Evolutionary conservation across 345 rosid genomes (phyloP).

Genomic region (Gossypium sturtianum): DNA sequence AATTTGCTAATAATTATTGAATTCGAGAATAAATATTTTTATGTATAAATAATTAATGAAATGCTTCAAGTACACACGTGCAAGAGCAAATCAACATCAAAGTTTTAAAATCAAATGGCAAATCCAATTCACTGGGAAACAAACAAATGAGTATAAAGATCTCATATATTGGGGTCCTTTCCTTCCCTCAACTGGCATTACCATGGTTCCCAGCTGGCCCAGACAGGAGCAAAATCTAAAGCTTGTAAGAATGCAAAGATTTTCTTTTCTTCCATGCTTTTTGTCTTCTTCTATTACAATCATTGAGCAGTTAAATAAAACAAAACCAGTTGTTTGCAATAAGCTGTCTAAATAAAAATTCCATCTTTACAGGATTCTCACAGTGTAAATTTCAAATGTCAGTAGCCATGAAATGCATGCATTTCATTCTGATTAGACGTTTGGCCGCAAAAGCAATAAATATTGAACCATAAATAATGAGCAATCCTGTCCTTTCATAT

Average conservation of each 20-base stretch:
- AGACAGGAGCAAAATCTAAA: neutral
- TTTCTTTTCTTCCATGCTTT: neutral
- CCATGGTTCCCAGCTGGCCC: constrained; percentile 2
- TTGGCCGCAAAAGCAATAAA: neutral
- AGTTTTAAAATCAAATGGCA: neutral
- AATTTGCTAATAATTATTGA: too few species aligned
- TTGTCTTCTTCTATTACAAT: constrained; percentile 4
- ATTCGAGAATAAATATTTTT: too few species aligned
- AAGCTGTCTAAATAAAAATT: neutral
- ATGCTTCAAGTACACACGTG: neutral
- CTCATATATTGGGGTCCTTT: too few species aligned
- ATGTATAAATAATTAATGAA: too few species aligned
- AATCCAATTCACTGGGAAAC: neutral
- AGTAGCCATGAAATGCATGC: neutral
- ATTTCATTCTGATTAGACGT: neutral
- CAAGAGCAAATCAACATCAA: neutral
- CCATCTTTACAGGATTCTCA: neutral
- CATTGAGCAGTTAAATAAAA: neutral
- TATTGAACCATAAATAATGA: too few species aligned
- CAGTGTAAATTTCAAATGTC: neutral
- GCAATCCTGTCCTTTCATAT: too few species aligned
- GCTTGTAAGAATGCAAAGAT: neutral
- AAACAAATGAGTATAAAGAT: neutral
- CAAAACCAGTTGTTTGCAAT: neutral
- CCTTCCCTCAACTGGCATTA: too few species aligned